phyloP scores from a whole-genome alignment of 2,329 filamentous ascomycete genomes.

The Aspergillus pseudoglaucus region DNA sequence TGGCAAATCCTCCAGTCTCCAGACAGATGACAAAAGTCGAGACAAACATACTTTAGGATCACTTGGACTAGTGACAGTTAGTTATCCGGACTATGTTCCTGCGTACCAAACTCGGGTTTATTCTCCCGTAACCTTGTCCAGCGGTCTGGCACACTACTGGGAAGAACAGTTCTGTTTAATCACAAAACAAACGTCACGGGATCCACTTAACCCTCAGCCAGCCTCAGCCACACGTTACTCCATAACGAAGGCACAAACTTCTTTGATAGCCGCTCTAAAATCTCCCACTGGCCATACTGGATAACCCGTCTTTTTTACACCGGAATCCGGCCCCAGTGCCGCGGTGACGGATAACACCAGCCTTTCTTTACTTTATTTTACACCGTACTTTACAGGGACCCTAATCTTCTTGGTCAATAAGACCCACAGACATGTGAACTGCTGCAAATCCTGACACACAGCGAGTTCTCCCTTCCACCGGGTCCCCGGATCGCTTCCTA shows the following conservation, averaged over 20 bases:
- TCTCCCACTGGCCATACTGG: not conserved
- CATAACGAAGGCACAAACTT: too few species aligned
- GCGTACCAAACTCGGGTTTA: too few species aligned
- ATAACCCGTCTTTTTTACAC: conserved; percentile 8
- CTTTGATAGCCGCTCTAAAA: not conserved
- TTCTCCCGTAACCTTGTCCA: too few species aligned
- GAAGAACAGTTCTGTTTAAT: not conserved
- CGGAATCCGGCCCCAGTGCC: conserved; percentile 31
- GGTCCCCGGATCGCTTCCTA: not conserved
- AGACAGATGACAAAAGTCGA: too few species aligned
- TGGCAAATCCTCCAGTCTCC: too few species aligned
- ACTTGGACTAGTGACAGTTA: too few species aligned
- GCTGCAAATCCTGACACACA: not conserved
- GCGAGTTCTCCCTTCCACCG: not conserved
- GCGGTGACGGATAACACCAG: conserved; percentile 28
- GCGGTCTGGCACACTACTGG: too few species aligned
- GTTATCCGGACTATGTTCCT: too few species aligned
- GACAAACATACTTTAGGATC: too few species aligned
- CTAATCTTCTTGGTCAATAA: too few species aligned
- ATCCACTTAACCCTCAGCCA: not conserved
- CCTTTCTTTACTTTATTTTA: not conserved
- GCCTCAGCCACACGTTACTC: not conserved
- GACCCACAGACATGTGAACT: not conserved
- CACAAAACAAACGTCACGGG: not conserved
- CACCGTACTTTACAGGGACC: too few species aligned